These are phyloP conservation scores for Monilinia aucupariae DNA, from an alignment of 2,329 filamentous ascomycete genomes.

Conservation along the genomic window DNA sequence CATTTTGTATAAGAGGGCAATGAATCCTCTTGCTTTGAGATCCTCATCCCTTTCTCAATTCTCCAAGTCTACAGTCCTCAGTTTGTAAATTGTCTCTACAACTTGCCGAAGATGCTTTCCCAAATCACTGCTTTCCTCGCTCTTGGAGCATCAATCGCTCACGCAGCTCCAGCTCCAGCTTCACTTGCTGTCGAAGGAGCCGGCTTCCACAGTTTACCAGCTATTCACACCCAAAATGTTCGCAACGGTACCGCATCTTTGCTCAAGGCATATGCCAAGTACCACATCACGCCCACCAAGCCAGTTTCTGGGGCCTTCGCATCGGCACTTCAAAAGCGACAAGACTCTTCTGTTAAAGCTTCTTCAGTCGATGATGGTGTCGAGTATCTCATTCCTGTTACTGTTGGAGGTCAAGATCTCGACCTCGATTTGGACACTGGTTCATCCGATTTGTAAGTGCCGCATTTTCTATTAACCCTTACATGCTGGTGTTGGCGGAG, in stretches of 20 bases:
- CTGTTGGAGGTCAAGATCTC: conserved; percentile 31
- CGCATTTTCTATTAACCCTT: not conserved
- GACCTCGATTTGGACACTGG: conserved; percentile 35
- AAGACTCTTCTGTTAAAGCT: conserved; percentile 30
- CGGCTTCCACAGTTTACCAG: conserved; percentile 26
- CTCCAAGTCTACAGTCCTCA: conserved; percentile 16
- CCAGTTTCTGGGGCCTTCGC: conserved; percentile 27
- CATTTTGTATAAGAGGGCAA: conserved; percentile 24
- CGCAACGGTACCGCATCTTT: conserved; percentile 34
- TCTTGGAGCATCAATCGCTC: conserved; percentile 22
- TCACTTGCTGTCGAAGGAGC: not conserved
- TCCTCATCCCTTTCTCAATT: conserved; percentile 18
- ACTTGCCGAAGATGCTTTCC: conserved; percentile 28
- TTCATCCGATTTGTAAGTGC: conserved; percentile 32
- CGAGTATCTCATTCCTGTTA: conserved; percentile 31
- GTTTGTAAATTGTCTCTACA: conserved; percentile 3
- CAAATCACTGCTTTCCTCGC: conserved; percentile 28
- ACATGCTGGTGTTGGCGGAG: not conserved
- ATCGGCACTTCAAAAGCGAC: conserved; percentile 29
- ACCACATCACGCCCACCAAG: conserved; percentile 29
- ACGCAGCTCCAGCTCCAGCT: conserved; percentile 23
- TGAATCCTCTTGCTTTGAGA: conserved; percentile 12
- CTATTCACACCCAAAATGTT: conserved; percentile 28
- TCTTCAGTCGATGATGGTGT: conserved; percentile 22
- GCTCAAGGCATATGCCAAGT: conserved; percentile 34